phyloP scores from a whole-genome alignment of 495 filamentous ascomycete genomes.

The Tuber indicum region DNA sequence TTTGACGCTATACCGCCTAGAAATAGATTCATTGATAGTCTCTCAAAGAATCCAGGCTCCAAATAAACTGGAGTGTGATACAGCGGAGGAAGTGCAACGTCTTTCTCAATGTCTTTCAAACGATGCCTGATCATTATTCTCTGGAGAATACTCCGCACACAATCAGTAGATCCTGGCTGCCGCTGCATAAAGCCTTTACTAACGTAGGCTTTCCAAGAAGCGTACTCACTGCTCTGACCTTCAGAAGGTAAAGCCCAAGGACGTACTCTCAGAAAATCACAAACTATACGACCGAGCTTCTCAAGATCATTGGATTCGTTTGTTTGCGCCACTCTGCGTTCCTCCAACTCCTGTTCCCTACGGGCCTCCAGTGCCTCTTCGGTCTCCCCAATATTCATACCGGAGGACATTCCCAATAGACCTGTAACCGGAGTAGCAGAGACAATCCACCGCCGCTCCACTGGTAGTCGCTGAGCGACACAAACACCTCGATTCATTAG shows the following conservation, averaged over 20 bases:
- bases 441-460: constrained; percentile 78
- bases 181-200: constrained; percentile 56
- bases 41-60: constrained; percentile 77
- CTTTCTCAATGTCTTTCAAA: constrained; percentile 59
- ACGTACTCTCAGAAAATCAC: constrained; percentile 63
- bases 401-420: constrained; percentile 67
- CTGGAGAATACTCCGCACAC: constrained; percentile 64
- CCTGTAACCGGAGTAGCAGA: constrained; percentile 83
- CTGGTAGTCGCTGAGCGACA: constrained; percentile 59
- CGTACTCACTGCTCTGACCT: constrained; percentile 45
- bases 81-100: constrained; percentile 59
- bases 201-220: constrained; percentile 69
- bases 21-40: constrained; percentile 76
- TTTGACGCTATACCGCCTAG: constrained; percentile 74
- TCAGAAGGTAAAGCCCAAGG: constrained; percentile 56
- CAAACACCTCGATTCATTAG: constrained; percentile 59
- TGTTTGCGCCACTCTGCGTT: constrained; percentile 44
- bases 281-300: constrained; percentile 62
- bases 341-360: constrained; percentile 9
- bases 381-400: constrained; percentile 50
- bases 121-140: constrained; percentile 75
- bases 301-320: constrained; percentile 66
- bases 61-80: constrained; percentile 65
- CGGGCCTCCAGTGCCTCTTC: constrained; percentile 10
- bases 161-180: constrained; percentile 52